These are phyloP conservation scores for Globisporangium nunn DNA, from an alignment of 352 stramenopile genomes.

Conservation along the genomic window DNA sequence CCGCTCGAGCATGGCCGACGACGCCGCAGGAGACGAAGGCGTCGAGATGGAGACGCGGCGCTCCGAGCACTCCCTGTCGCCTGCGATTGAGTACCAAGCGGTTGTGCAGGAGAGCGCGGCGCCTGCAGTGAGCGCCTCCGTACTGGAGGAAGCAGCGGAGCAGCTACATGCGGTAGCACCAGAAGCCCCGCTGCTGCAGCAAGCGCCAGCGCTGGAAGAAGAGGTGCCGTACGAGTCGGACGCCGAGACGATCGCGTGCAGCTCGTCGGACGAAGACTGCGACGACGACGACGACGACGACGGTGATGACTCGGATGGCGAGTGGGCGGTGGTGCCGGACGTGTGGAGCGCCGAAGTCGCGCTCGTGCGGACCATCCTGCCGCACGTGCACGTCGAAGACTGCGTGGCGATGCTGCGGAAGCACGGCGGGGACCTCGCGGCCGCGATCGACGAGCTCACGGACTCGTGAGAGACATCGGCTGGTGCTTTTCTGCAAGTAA, in stretches of 20 bases:
- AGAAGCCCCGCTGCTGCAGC: neutral
- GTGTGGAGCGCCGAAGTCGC: constrained; percentile 36
- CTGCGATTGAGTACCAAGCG: neutral
- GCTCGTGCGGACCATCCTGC: constrained; percentile 45
- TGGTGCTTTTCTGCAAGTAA: too few relatives aligned
- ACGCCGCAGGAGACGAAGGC: constrained; percentile 8
- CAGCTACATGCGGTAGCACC: constrained; percentile 6
- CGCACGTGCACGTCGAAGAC: constrained; percentile 31
- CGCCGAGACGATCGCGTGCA: constrained; percentile 35
- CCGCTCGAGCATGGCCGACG: constrained; percentile 17
- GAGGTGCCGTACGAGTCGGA: constrained; percentile 39
- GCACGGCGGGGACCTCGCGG: constrained; percentile 51
- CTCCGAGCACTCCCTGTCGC: neutral
- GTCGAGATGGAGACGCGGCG: constrained; percentile 2
- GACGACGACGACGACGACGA: constrained; percentile 21
- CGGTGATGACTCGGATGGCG: constrained; percentile 9
- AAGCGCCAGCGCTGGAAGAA: neutral
- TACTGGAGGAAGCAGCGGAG: constrained; percentile 2
- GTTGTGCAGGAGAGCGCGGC: neutral
- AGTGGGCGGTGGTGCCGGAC: constrained; percentile 41
- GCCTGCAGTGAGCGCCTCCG: neutral
- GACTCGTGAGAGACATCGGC: constrained; percentile 19
- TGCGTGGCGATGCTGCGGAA: constrained; percentile 45
- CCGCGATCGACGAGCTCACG: constrained; percentile 51
- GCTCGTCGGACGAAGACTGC: constrained; percentile 45